Conservation (phyloP, 257 asterid species). For the Solanum etuberosum region DNA sequence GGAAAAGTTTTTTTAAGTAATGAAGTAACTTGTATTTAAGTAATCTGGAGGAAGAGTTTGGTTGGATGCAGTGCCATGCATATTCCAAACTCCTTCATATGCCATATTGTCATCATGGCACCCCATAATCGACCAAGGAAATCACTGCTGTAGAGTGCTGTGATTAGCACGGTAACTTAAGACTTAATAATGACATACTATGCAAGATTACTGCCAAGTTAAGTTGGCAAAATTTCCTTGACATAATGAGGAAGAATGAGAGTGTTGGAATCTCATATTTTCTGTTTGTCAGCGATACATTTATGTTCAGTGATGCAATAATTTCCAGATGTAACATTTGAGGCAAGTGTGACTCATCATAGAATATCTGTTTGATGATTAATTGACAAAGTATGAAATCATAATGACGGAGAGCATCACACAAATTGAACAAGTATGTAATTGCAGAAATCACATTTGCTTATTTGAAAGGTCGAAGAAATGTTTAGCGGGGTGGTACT, state of each 20-base stretch:
- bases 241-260: background rate
- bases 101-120: background rate
- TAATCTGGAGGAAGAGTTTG: background rate
- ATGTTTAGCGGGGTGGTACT: background rate
- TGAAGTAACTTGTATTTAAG: background rate
- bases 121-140: background rate
- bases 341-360: background rate
- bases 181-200: background rate
- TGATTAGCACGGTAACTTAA: background rate
- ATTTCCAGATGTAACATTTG: background rate
- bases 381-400: background rate
- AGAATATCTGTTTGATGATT: background rate
- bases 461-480: background rate
- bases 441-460: background rate
- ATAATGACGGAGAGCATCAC: background rate
- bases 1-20: background rate
- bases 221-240: background rate
- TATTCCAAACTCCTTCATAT: background rate
- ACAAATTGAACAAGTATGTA: background rate
- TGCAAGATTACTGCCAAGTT: background rate
- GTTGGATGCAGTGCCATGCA: background rate
- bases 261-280: background rate
- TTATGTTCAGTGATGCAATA: background rate
- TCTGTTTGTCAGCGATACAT: background rate
- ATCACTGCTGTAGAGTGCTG: background rate